Conservation (phyloP, 192 early-diverging fungal species). For the Dissophora globulifera region DNA sequence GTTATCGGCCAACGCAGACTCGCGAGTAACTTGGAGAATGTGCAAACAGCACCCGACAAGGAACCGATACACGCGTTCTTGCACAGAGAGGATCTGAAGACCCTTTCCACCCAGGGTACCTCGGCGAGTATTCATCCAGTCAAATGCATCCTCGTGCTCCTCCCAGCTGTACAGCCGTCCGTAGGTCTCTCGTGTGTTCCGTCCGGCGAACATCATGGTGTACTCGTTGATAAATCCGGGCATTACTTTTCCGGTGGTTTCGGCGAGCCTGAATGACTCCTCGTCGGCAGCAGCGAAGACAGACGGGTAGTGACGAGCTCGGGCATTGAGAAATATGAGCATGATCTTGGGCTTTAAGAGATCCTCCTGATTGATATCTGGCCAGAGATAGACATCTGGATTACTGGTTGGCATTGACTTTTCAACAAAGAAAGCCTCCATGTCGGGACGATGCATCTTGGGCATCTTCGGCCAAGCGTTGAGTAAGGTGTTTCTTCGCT, state of each 20-base stretch:
- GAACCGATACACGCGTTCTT: slow-evolving; percentile 34
- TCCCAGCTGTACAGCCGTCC: slow-evolving; percentile 32
- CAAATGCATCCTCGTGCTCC: slow-evolving; percentile 13
- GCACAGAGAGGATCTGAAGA: slow-evolving; percentile 32
- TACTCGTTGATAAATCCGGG: slow-evolving; percentile 32
- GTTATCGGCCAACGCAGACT: slow-evolving; percentile 11
- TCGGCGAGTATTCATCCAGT: slow-evolving; percentile 16
- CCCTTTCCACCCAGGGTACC: slow-evolving; percentile 19
- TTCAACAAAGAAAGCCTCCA: slow-evolving; percentile 26
- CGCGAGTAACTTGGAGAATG: slow-evolving; percentile 32
- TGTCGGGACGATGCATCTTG: slow-evolving; percentile 32
- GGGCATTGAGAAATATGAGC: slow-evolving; percentile 39
- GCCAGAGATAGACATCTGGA: slow-evolving; percentile 26
- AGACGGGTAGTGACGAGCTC: slow-evolving; percentile 35
- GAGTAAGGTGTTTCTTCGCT: slow-evolving; percentile 27
- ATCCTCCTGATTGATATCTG: slow-evolving; percentile 45
- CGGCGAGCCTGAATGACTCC: slow-evolving; percentile 27
- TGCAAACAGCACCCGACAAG: slow-evolving; percentile 32
- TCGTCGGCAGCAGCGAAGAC: slow-evolving; percentile 34
- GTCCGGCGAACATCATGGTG: slow-evolving; percentile 41
- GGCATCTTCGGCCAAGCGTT: slow-evolving; percentile 37
- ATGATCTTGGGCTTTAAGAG: slow-evolving; percentile 37
- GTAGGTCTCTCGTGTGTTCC: slow-evolving; percentile 32
- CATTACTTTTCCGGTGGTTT: slow-evolving; percentile 21
- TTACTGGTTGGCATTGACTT: background rate